Percentiles rank a stretch among this genome's conserved stretches.
These are phyloP conservation scores for Eremothecium gossypii DNA, from an alignment of 1,139 yeast species.

Conservation along the genomic window DNA sequence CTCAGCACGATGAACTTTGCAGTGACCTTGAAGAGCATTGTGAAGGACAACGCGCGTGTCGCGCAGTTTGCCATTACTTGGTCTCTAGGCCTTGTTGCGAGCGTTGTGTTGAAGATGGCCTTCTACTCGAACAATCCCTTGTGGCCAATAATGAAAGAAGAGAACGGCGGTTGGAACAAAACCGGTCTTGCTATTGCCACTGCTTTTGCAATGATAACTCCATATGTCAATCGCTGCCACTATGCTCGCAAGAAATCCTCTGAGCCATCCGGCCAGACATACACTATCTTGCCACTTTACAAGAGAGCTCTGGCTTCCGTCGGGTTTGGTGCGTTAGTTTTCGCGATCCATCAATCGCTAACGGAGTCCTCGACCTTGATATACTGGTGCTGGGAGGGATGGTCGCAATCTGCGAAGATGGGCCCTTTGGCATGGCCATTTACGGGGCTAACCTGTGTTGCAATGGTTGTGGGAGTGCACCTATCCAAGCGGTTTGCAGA, in stretches of 20 bases:
- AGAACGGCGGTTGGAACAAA: constrained; percentile 78
- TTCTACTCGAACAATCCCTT: constrained; percentile 83
- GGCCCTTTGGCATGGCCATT: constrained; percentile 93
- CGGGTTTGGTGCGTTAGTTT: constrained; percentile 74
- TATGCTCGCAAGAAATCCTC: neutral
- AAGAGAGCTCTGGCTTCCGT: constrained; percentile 31
- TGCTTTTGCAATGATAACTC: constrained; percentile 50
- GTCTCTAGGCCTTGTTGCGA: constrained; percentile 59
- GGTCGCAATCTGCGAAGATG: constrained; percentile 42
- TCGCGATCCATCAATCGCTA: constrained; percentile 62
- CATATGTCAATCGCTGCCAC: constrained; percentile 23
- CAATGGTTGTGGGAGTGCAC: constrained; percentile 51
- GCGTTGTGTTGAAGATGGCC: constrained; percentile 67
- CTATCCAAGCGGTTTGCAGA: constrained; percentile 23
- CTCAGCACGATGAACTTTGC: constrained; percentile 58
- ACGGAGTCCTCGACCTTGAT: constrained; percentile 80
- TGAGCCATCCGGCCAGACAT: neutral
- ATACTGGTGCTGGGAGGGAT: constrained; percentile 93
- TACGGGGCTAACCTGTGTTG: constrained; percentile 57
- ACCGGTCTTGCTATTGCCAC: constrained; percentile 62
- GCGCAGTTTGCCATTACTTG: constrained; percentile 47
- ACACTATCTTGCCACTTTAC: neutral
- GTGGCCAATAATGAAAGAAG: constrained; percentile 89
- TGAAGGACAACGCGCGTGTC: constrained; percentile 25
- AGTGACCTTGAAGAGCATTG: constrained; percentile 44